Conservation (phyloP, 2,329 filamentous ascomycete species). For the Colletotrichum echinochloae region DNA sequence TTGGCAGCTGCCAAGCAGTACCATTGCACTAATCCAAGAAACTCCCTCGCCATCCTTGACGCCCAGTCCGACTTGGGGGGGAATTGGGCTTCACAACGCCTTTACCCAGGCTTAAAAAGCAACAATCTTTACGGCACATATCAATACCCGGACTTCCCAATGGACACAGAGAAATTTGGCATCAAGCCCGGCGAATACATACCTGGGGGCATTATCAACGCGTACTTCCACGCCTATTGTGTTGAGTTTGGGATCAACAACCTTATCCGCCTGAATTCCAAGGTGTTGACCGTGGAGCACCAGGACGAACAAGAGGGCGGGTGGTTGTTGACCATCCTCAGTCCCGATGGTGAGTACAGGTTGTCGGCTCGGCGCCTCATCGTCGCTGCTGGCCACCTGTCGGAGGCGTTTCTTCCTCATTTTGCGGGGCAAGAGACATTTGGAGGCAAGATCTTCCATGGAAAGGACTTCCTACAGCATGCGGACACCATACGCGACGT, state of each 20-base stretch:
- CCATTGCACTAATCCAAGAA: constrained; percentile 66
- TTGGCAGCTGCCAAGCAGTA: constrained; percentile 72
- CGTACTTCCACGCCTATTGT: constrained; percentile 61
- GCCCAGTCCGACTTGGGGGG: constrained; percentile 70
- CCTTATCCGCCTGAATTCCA: constrained; percentile 54
- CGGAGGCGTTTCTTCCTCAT: constrained; percentile 59
- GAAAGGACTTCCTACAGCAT: constrained; percentile 57
- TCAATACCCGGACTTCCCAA: constrained; percentile 80
- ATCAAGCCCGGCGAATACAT: constrained; percentile 60
- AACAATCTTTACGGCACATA: constrained; percentile 81
- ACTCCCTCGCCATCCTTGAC: constrained; percentile 70
- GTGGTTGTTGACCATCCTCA: constrained; percentile 55
- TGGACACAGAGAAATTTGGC: constrained; percentile 67
- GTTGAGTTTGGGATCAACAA: constrained; percentile 55
- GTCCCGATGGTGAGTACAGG: constrained; percentile 37
- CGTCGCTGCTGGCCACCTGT: constrained; percentile 68
- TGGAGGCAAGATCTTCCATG: constrained; percentile 61
- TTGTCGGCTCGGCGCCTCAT: constrained; percentile 61
- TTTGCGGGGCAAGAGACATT: constrained; percentile 62
- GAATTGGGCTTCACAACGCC: constrained; percentile 74
- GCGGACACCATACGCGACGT: constrained; percentile 54
- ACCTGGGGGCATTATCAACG: constrained; percentile 58
- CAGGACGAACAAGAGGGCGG: constrained; percentile 48
- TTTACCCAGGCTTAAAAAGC: constrained; percentile 77
- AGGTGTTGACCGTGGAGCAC: constrained; percentile 58